Conservation (phyloP, 1,284 basidiomycete genomes). For the Rhizopogon hawkerae region DNA sequence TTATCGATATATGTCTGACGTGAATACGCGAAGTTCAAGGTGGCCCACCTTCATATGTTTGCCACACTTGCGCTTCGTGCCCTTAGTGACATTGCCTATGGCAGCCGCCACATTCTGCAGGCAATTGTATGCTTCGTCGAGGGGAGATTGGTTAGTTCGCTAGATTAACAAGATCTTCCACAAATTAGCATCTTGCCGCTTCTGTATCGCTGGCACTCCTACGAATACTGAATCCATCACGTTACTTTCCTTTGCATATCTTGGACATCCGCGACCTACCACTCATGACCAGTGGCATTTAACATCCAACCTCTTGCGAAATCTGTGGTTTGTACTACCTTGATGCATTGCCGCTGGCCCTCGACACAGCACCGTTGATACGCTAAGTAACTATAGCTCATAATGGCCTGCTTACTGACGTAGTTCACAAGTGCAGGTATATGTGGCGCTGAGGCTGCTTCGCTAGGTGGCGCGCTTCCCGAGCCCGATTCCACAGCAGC, state of each 20-base stretch:
- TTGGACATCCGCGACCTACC: too few relatives aligned
- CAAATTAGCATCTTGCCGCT: background rate
- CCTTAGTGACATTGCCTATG: slow-evolving; percentile 16
- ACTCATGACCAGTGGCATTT: background rate
- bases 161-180: background rate
- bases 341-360: too few relatives aligned
- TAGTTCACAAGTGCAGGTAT: too few relatives aligned
- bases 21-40: slow-evolving; percentile 7
- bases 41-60: slow-evolving; percentile 23
- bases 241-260: background rate
- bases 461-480: too few relatives aligned
- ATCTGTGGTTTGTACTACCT: background rate
- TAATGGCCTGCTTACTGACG: too few relatives aligned
- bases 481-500: too few relatives aligned
- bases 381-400: too few relatives aligned
- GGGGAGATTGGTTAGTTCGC: background rate
- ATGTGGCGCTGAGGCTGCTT: too few relatives aligned
- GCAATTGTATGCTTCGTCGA: background rate
- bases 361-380: too few relatives aligned
- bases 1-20: background rate
- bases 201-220: too few relatives aligned
- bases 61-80: slow-evolving; percentile 19
- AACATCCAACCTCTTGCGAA: background rate
- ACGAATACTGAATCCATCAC: background rate
- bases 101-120: slow-evolving; percentile 14